Conservation (phyloP, 257 asterid species). For the Petrea volubilis region DNA sequence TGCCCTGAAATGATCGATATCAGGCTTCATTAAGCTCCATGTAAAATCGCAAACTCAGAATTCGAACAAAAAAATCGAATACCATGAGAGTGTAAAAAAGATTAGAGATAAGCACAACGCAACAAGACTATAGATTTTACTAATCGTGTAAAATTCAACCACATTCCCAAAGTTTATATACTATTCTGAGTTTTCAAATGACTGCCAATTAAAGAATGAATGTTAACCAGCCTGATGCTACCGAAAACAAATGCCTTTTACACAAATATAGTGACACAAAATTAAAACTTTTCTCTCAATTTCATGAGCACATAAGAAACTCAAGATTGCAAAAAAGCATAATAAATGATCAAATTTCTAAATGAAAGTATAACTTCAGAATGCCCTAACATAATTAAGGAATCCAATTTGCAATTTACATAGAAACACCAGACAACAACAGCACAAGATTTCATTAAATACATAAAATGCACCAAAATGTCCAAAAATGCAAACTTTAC, state of each 20-base stretch:
- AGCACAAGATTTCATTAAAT: not conserved
- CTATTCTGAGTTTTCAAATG: not conserved
- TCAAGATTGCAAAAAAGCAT: not conserved
- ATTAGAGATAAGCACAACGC: not conserved
- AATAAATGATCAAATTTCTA: not conserved
- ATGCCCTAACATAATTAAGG: not conserved
- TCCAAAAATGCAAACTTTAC: not conserved
- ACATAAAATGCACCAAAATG: not conserved
- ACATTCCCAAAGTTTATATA: not conserved
- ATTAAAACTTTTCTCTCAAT: not conserved
- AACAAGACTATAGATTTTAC: not conserved
- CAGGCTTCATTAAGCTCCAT: not conserved
- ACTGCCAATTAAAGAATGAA: not conserved
- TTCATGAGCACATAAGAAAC: not conserved
- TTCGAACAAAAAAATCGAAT: not conserved
- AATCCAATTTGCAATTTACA: not conserved
- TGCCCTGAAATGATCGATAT: conserved; percentile 40
- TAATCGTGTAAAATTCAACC: not conserved
- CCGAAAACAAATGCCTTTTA: not conserved
- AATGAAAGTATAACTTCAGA: not conserved
- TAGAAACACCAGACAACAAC: not conserved
- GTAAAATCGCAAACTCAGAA: not conserved
- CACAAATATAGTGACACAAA: not conserved
- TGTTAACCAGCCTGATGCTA: not conserved
- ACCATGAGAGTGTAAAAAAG: not conserved